Base-by-base conservation (phyloP, 106 monocot genomes). In the Allium fistulosum region DNA sequence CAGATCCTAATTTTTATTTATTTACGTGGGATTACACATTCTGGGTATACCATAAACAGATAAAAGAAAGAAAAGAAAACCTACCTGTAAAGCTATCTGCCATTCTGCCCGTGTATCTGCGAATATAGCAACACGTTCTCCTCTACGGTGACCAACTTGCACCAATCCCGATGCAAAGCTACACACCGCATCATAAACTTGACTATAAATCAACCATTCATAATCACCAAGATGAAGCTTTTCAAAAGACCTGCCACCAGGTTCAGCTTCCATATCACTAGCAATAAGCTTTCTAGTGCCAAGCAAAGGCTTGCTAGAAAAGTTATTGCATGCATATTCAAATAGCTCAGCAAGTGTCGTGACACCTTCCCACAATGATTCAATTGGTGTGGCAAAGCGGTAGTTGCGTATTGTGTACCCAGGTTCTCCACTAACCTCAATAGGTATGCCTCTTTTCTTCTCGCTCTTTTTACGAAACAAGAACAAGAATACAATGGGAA, bases 81-180 rank as follows among this genome's bases (percentile, higher is more conserved):
- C 13, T 62, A 90, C 99, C 90, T 99, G 99, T 48, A 99, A 81
- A 51, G 93, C 84, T 50, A 99, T 83, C 66, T 80, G 77, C 99
- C 99, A 99, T 67, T 93, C 85, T 37, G 99, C 80, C 48, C 82
- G 80, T 53, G 99, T 93, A 69, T 99, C 99, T 48, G 99, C 82
- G 80, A 99, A 99, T 51, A 99, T 90, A 6, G 93, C 99, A 58
- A 83, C 87, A 60, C 87, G 80, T 49, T 93, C 90, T 17, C 69
- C 85, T 55, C 74, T 87, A n/a, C 49, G 51, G 67, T 93, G 93
- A 13, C 99, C 99, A 22, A 99, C 58, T 17, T 66, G 67, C 68
- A 87, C 79, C 60, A 99, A 68, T 62, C 99, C 99, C 64, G 90
- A 93, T 4, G 90, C 71, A 57, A 99, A 93, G 65, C 64, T 77